These are phyloP conservation scores for Aquilaria agallochum DNA, from an alignment of 441 rosid species.

Conservation along the genomic window DNA sequence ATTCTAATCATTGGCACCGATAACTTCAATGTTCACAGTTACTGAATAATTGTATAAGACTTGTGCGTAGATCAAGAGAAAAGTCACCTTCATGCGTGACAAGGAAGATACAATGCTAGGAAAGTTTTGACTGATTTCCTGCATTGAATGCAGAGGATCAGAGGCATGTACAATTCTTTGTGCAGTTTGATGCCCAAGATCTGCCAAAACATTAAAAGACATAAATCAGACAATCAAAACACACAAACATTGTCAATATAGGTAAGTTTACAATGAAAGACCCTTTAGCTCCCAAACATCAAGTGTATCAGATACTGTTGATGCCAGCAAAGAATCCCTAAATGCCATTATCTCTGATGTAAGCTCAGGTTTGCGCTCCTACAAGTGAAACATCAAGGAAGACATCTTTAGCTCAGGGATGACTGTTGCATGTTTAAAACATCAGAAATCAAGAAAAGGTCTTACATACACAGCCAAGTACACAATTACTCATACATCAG, in stretches of 20 bases:
- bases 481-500: no score
- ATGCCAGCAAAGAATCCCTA: conserved; percentile 89
- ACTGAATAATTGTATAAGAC: conserved; percentile 6
- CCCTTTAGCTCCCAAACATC: conserved; percentile 99
- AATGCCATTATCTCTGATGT: conserved; percentile 92
- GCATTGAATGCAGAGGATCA: conserved; percentile 96
- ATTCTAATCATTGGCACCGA: conserved; percentile 3
- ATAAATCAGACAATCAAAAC: conserved; percentile 17
- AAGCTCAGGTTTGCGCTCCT: conserved; percentile 97
- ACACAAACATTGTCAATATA: conserved; percentile 7
- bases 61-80: neutral
- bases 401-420: conserved; percentile 16
- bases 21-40: conserved; percentile 8
- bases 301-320: conserved; percentile 89
- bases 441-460: conserved; percentile 10
- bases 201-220: conserved; percentile 37
- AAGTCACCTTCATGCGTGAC: conserved; percentile 92
- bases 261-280: conserved; percentile 19
- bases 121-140: conserved; percentile 97
- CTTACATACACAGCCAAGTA: neutral
- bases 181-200: conserved; percentile 99
- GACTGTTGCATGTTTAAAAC: conserved; percentile 10
- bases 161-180: conserved; percentile 97
- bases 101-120: conserved; percentile 96
- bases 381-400: conserved; percentile 19